A percentile compares a stretch with the other conserved stretches of the same genome.
Conservation (phyloP, 768 basidiomycete genomes). For the Mycena filopes region DNA sequence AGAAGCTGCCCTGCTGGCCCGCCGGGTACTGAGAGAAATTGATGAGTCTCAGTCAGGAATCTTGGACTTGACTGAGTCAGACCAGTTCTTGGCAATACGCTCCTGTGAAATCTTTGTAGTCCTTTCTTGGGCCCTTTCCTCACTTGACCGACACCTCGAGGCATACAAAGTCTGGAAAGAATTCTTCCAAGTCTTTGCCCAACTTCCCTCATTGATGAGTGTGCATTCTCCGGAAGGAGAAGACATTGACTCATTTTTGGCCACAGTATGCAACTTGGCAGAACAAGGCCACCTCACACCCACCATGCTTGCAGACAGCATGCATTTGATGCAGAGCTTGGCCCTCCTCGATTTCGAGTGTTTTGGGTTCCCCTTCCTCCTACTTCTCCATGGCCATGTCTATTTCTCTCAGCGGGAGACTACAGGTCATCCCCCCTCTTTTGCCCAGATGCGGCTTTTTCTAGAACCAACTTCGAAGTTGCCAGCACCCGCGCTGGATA, state of each 20-base stretch:
- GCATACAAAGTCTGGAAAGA: constrained; percentile 3
- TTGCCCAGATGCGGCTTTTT: not conserved
- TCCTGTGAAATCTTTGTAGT: not conserved
- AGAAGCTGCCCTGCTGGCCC: not conserved
- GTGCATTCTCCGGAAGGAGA: not conserved
- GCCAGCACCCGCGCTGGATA: not conserved
- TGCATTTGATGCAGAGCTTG: not conserved
- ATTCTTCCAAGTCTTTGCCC: not conserved
- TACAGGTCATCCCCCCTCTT: not conserved
- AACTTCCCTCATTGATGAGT: not conserved
- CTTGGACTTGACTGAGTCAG: not conserved
- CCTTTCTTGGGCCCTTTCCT: not conserved
- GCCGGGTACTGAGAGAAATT: not conserved
- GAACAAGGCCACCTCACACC: not conserved
- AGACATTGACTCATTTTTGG: constrained; percentile 4
- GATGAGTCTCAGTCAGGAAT: not conserved
- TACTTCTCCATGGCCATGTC: not conserved
- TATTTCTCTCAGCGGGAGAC: not conserved
- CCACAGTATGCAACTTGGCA: constrained; percentile 8
- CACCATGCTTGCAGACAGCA: not conserved
- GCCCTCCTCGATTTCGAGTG: not conserved
- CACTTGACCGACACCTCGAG: not conserved
- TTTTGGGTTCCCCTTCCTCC: constrained; percentile 9
- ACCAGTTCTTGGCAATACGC: too few species aligned
- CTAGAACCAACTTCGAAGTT: not conserved